Conservation (phyloP, 768 basidiomycete species). For the Tephrocybe sp. region DNA sequence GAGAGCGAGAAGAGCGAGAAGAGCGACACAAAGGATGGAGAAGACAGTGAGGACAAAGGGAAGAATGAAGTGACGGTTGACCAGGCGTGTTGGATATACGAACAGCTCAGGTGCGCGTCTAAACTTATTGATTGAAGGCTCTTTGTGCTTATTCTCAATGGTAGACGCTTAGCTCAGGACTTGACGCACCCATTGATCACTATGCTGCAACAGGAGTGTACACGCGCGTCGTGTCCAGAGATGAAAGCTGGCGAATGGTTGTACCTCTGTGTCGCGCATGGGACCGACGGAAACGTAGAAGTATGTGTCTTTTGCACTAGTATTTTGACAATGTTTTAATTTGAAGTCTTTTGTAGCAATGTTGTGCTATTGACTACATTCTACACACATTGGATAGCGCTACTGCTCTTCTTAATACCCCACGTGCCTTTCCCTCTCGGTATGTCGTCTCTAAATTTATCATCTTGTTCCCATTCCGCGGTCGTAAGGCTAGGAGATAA, state of each 20-base stretch:
- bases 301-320: slow-evolving; percentile 36
- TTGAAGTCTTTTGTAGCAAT: slow-evolving; percentile 57
- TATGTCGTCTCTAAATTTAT: slow-evolving; percentile 34
- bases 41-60: slow-evolving; percentile 31
- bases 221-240: slow-evolving; percentile 83
- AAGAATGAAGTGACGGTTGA: slow-evolving; percentile 65
- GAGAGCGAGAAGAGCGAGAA: slow-evolving; percentile 32
- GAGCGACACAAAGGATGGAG: slow-evolving; percentile 25
- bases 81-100: slow-evolving; percentile 83
- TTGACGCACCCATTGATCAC: slow-evolving; percentile 84
- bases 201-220: slow-evolving; percentile 85
- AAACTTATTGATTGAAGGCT: too few relatives aligned
- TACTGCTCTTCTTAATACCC: slow-evolving; percentile 87
- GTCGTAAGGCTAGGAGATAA: too few relatives aligned
- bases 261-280: slow-evolving; percentile 94
- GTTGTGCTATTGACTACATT: slow-evolving; percentile 97
- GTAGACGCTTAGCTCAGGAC: slow-evolving; percentile 87
- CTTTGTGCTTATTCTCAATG: slow-evolving; percentile 7
- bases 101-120: slow-evolving; percentile 50
- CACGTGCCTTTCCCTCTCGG: slow-evolving; percentile 91
- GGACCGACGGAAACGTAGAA: slow-evolving; percentile 85
- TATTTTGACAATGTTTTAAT: not conserved
- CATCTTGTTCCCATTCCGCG: not conserved
- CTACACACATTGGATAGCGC: slow-evolving; percentile 92
- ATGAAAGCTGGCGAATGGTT: slow-evolving; percentile 99